phyloP scores from a whole-genome alignment of 495 filamentous ascomycete genomes.

The Penicillium crystallinum region DNA sequence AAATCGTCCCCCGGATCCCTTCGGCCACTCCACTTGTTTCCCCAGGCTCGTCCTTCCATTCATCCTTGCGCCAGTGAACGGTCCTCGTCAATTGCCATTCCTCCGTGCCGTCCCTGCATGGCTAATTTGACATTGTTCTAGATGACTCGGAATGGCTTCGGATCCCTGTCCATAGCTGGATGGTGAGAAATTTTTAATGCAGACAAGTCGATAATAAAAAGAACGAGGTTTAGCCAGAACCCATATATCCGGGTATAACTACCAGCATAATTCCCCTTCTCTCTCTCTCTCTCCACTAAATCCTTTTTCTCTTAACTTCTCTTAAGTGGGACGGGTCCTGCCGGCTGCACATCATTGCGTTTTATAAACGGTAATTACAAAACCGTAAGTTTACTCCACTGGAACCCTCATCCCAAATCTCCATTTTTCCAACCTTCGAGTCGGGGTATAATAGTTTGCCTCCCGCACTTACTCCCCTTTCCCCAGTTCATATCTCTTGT shows the following conservation, averaged over 20 bases:
- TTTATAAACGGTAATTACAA: slow-evolving; percentile 15
- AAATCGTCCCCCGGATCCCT: neutral
- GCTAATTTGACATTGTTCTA: neutral
- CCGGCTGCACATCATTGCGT: slow-evolving; percentile 24
- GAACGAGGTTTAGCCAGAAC: too few species aligned
- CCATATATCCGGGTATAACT: neutral
- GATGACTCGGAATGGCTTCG: neutral
- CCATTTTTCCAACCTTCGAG: neutral
- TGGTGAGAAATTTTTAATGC: too few species aligned
- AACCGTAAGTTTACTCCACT: slow-evolving; percentile 12
- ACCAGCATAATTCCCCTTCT: neutral
- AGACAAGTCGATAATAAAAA: too few species aligned
- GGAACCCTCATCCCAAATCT: neutral
- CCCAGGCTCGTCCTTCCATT: slow-evolving; percentile 1
- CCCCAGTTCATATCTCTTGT: slow-evolving; percentile 21
- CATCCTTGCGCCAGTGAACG: neutral
- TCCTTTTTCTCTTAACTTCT: slow-evolving; percentile 5
- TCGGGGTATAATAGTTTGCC: slow-evolving; percentile 19
- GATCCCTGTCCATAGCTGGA: too few species aligned
- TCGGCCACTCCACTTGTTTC: neutral
- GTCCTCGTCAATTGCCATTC: neutral
- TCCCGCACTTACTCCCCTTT: slow-evolving; percentile 1
- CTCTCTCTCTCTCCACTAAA: slow-evolving; percentile 1
- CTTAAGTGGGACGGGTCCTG: slow-evolving; percentile 11
- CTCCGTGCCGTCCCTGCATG: slow-evolving; percentile 6